A percentile compares a stretch with the other conserved stretches of the same genome.
Evolutionary conservation across 768 basidiomycete genomes (phyloP).

Genomic region (Porphyrellus cyaneotinctus): DNA sequence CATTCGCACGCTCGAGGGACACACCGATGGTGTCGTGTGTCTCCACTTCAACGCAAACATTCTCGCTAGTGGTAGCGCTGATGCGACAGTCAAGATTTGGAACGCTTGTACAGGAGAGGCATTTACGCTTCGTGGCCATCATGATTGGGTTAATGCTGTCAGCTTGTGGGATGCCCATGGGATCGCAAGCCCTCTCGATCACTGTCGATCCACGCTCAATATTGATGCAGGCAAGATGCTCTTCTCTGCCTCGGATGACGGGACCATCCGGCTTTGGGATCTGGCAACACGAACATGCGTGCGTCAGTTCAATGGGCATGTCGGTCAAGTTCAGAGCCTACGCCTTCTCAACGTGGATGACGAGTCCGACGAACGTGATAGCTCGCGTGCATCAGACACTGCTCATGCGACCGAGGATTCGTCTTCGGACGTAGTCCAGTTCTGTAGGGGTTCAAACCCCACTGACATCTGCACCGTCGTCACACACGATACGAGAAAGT

Average conservation of each 20-base stretch:
- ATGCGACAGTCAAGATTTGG: conserved; percentile 94
- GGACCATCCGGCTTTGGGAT: conserved; percentile 93
- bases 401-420: conserved; percentile 14
- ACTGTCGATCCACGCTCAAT: conserved; percentile 38
- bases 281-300: conserved; percentile 75
- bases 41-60: conserved; percentile 90
- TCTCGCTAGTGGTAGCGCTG: conserved; percentile 88
- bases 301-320: conserved; percentile 81
- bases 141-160: conserved; percentile 95
- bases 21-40: conserved; percentile 87
- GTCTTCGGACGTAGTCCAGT: conserved; percentile 14
- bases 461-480: conserved; percentile 30
- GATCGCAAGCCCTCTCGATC: conserved; percentile 6
- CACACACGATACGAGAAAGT: conserved; percentile 21
- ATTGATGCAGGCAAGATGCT: conserved; percentile 90
- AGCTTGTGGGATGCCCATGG: conserved; percentile 74
- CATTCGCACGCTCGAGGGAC: conserved; percentile 83
- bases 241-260: conserved; percentile 95
- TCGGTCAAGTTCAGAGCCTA: conserved; percentile 92
- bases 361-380: conserved; percentile 30
- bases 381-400: conserved; percentile 8
- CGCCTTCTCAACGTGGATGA: conserved; percentile 69
- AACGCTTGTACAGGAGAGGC: conserved; percentile 89
- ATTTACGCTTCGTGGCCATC: conserved; percentile 89
- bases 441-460: conserved; percentile 9